These are phyloP conservation scores for Hydnomerulius pinastri DNA, from an alignment of 768 basidiomycete species.

Conservation along the genomic window DNA sequence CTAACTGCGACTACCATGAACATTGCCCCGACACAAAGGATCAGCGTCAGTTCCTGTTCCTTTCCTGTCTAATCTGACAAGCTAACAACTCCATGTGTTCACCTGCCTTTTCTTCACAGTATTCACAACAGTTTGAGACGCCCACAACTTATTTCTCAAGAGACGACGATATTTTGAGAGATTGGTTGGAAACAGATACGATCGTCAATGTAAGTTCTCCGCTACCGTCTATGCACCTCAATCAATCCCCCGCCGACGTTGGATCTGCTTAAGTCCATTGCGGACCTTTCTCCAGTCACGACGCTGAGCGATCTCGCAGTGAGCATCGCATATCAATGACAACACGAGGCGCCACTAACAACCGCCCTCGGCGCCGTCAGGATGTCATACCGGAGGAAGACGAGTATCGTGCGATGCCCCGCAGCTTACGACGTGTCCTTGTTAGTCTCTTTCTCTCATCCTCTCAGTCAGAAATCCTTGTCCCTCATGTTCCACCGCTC, in stretches of 20 bases:
- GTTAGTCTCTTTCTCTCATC: conserved; percentile 18
- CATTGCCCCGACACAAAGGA: conserved; percentile 5
- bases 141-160: conserved; percentile 4
- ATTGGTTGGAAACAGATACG: conserved; percentile 27
- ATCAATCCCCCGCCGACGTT: not conserved
- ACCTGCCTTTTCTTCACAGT: conserved; percentile 3
- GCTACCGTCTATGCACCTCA: not conserved
- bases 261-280: conserved; percentile 15
- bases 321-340: conserved; percentile 23
- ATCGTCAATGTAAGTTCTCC: conserved; percentile 26
- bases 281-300: conserved; percentile 23
- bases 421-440: conserved; percentile 30
- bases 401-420: conserved; percentile 30
- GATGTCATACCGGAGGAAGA: conserved; percentile 31
- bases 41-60: conserved; percentile 6
- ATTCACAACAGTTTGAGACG: conserved; percentile 6
- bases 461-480: not conserved
- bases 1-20: conserved; percentile 8
- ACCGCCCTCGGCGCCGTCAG: conserved; percentile 22
- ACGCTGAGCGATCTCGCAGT: conserved; percentile 28
- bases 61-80: not conserved
- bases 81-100: too few relatives aligned
- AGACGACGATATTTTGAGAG: conserved; percentile 16
- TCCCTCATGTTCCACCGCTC: conserved; percentile 11
- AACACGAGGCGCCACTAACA: conserved; percentile 21